Base-by-base conservation (phyloP, 257 asterid genomes). In the Parsonsia alboflavescens region DNA sequence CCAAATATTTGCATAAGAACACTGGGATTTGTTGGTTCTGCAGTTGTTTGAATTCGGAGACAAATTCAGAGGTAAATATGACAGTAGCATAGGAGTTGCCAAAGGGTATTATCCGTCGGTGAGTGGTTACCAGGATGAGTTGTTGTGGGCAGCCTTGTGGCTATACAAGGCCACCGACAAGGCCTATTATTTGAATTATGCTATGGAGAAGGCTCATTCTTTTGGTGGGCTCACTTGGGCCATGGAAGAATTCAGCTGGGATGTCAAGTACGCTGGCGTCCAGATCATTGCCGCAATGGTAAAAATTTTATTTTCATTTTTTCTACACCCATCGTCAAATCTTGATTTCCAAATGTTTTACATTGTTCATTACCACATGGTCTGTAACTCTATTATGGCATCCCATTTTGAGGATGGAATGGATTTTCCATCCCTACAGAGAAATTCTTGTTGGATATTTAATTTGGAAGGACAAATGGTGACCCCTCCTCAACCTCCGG, bases 101-200 rank as follows among this genome's bases (percentile, higher is more conserved):
- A 93, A 90, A 79, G 93, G 90, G 3, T 93, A 90, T 70, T 93
- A 91, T 83, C 75, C 96, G 77, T 92, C 98, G 68, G 86, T 83
- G 86, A 95, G 98, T 76, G 99, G 99, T 42, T 94, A 90, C 77
- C 82, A 41, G 68, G 98, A 95, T 78, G 99, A 95, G 88, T 82
- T 95, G 86, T 78, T 90, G 77, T 95, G 99, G 99, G 98, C 93
- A 75, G 96, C 98, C 33, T 16, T 90, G 76, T 95, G 99, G 99
- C 84, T 95, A 5, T 82, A 95, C 73, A 90, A 79, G 30, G 96
- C 99, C 86, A 92, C 98, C 84, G 89, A 87, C 88, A 87, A 82
- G 46, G 7, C 6, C 0, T 5, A 56, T 21, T 95, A 81, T 82
- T 80, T 90, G 74, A 84, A 89, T 58, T 92, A 90, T 86, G 90